Evolutionary conservation across 2,329 filamentous ascomycete species (phyloP), one percentile per base, ranked within the genome.

Genomic region (Fusarium sp.): DNA sequence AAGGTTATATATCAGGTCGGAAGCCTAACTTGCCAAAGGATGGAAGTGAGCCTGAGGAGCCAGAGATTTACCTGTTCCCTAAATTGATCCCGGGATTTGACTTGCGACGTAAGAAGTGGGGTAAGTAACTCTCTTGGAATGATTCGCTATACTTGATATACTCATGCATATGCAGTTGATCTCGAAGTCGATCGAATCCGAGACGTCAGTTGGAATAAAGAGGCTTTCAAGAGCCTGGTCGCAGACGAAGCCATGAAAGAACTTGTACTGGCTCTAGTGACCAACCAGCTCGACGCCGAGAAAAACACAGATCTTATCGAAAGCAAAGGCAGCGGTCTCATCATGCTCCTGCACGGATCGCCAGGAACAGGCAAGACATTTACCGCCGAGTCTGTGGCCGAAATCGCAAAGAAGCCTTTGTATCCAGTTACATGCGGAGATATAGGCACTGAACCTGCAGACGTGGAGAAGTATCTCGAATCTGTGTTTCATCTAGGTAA

Each of bases 391-490:
- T 73, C 70, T 18, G 70, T 74, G 18, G 71, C 71, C 0, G 71
- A 74, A 18, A 39, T 68, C 3, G 67, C 66, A 6, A 72, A 74
- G 48, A 71, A 61, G 18, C 70, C 70, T 7, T 22, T 74, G 3
- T 74, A 74, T 28, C 58, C 70, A 11, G 70, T 74, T 35, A 71
- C 71, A 0, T 73, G 71, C 2, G 71, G 70, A 35, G 70, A 74
- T 47, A 74, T 73, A n/a, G 71, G 71, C 6, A 74, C 55, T 3
- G 70, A 74, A 6, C 71, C 72, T 11, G 45, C 22, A 22, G 64
- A 74, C 1, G 71, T 74, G 16, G 71, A 74, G 24, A 50, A 42
- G 56, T 74, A 74, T 58, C 59, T 74, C 5, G 72, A 60, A 8
- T 59, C 64, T 16, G 71, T 74, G 0, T 39, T 73, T 1, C 55